Conservation (phyloP, 352 stramenopile species). For the Pythium plurisporium region DNA sequence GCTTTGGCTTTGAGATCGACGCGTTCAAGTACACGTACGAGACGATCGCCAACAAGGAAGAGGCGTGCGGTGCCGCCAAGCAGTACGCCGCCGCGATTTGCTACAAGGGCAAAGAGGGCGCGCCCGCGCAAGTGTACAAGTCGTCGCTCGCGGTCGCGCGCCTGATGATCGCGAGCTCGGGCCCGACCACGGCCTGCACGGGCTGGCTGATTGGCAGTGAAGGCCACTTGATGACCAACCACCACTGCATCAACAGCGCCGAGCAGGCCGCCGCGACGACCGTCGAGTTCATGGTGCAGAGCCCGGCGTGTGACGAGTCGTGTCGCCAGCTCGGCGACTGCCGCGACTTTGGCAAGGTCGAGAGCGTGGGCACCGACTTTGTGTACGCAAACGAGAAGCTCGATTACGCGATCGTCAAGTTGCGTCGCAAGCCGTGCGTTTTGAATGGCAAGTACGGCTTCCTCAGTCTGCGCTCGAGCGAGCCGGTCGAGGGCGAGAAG, state of each 20-base stretch:
- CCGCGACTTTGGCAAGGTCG: slow-evolving; percentile 26
- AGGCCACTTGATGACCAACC: slow-evolving; percentile 36
- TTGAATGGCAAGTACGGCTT: slow-evolving; percentile 31
- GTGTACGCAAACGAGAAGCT: slow-evolving; percentile 32
- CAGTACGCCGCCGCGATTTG: slow-evolving; percentile 30
- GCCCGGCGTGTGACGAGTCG: slow-evolving; percentile 20
- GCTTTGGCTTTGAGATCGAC: slow-evolving; percentile 30
- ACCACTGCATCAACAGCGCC: slow-evolving; percentile 32
- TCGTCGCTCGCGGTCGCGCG: slow-evolving; percentile 29
- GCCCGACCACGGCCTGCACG: slow-evolving; percentile 26
- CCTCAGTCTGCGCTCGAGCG: slow-evolving; percentile 18
- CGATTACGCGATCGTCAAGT: slow-evolving; percentile 39
- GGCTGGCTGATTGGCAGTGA: slow-evolving; percentile 34
- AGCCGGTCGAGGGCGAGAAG: slow-evolving; percentile 17
- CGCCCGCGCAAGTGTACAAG: slow-evolving; percentile 17
- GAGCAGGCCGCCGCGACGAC: slow-evolving; percentile 18
- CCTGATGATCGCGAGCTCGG: slow-evolving; percentile 20
- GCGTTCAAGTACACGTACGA: slow-evolving; percentile 28
- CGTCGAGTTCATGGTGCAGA: slow-evolving; percentile 32
- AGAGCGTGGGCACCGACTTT: slow-evolving; percentile 24
- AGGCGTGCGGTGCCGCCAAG: slow-evolving; percentile 28
- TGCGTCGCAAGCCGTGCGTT: slow-evolving; percentile 26
- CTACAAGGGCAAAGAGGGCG: slow-evolving; percentile 28
- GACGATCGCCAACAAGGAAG: slow-evolving; percentile 22
- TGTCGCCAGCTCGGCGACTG: slow-evolving; percentile 28